phyloP scores from a whole-genome alignment of 1,284 basidiomycete genomes.

The Cutaneotrichosporon sp. region DNA sequence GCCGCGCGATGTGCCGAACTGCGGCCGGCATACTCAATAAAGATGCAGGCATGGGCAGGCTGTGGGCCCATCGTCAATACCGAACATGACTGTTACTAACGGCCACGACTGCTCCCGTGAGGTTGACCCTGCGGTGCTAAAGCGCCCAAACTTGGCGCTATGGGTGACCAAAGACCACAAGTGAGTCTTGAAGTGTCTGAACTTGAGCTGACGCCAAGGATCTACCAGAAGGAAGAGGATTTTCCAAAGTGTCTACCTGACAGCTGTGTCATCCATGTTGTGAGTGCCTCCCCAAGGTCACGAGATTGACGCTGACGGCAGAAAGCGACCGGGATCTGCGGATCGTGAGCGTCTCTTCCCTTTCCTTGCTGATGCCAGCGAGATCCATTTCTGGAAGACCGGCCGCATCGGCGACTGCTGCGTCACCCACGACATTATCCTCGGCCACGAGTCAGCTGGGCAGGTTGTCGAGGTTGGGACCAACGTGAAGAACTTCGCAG shows the following conservation, averaged over 20 bases:
- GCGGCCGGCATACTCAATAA: too few species aligned
- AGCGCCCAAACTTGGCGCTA: slow-evolving; percentile 29
- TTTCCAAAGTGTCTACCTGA: slow-evolving; percentile 28
- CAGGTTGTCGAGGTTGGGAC: slow-evolving; percentile 46
- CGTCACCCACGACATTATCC: slow-evolving; percentile 35
- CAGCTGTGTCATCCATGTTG: slow-evolving; percentile 28
- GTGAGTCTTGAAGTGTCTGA: slow-evolving; percentile 10
- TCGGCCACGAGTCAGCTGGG: slow-evolving; percentile 49
- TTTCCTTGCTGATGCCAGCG: slow-evolving; percentile 6
- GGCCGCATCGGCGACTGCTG: slow-evolving; percentile 34
- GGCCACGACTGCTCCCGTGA: not conserved
- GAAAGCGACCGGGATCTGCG: slow-evolving; percentile 29
- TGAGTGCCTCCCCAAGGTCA: slow-evolving; percentile 3
- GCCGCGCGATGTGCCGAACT: too few species aligned
- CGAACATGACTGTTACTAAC: not conserved
- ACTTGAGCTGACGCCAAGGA: slow-evolving; percentile 5
- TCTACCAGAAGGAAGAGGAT: slow-evolving; percentile 28
- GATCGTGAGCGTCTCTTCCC: slow-evolving; percentile 3
- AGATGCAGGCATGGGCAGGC: too few species aligned
- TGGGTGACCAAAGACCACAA: slow-evolving; percentile 32
- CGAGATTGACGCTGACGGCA: not conserved
- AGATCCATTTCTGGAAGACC: slow-evolving; percentile 31
- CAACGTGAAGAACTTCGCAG: slow-evolving; percentile 40
- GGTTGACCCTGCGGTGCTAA: slow-evolving; percentile 13
- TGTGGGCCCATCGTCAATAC: too few species aligned